Conservation (phyloP, 768 basidiomycete species). For the Agaricus subrufescens region DNA sequence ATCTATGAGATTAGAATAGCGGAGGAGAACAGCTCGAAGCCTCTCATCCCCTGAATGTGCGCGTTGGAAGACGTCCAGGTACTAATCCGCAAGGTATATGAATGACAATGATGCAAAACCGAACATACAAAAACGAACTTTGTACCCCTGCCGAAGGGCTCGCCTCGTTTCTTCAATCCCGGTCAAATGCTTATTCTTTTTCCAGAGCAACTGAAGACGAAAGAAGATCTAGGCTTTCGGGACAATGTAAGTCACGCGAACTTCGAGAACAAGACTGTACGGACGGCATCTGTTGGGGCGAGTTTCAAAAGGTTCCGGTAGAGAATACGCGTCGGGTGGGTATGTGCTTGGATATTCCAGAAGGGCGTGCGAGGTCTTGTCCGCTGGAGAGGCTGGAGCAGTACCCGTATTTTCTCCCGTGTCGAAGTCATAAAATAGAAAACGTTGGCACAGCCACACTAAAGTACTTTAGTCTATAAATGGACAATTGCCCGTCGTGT, state of each 20-base stretch:
- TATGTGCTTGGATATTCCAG: constrained; percentile 65
- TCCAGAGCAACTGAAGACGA: constrained; percentile 52
- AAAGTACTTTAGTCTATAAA: too few relatives aligned
- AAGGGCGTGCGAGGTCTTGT: constrained; percentile 61
- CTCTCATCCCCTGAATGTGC: constrained; percentile 51
- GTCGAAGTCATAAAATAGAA: constrained; percentile 18
- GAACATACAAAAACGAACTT: constrained; percentile 32
- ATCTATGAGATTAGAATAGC: constrained; percentile 58
- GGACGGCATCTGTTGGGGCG: constrained; percentile 52
- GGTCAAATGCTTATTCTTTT: constrained; percentile 45
- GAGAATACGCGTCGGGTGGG: constrained; percentile 64
- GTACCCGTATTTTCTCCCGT: constrained; percentile 30
- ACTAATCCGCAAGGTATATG: constrained; percentile 31
- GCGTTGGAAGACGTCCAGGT: constrained; percentile 50
- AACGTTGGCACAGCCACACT: not conserved
- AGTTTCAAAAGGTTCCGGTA: constrained; percentile 65
- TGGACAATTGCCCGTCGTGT: too few relatives aligned
- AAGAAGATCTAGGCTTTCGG: constrained; percentile 45
- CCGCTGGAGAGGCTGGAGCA: constrained; percentile 54
- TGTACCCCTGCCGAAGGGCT: constrained; percentile 49
- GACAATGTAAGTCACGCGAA: not conserved
- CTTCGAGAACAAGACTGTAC: constrained; percentile 14
- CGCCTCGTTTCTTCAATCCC: constrained; percentile 44
- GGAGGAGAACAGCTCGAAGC: constrained; percentile 38
- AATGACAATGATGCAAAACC: not conserved